Base-by-base conservation (phyloP, 139 green algal species). In the Mesotaenium endlicherianum region DNA sequence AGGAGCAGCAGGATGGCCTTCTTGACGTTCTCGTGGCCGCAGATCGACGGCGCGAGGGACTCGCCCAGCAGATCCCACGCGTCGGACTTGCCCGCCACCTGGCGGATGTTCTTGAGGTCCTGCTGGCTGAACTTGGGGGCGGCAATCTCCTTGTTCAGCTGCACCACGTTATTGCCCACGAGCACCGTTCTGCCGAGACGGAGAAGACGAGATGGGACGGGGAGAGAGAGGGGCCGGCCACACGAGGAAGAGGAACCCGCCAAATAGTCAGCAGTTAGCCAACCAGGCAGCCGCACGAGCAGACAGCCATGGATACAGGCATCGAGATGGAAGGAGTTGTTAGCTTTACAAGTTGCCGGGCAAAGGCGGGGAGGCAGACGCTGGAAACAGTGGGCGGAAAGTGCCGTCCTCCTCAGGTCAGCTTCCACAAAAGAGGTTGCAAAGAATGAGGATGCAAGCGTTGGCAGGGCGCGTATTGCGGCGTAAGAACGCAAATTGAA, bases 11-110 rank as follows among this genome's bases (percentile, higher is more conserved):
- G 47, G 41, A 97, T 80, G 8, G 87, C 94, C 89, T 97, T 93
- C 90, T 99, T 99, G 80, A 99, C 94, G 57, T 78, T 87, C 71
- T 92, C 69, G 87, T 99, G 95, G 30, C 96, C 96, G 74, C 92
- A 98, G 88, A 99, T 99, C 83, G 95, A 98, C 4, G 96, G 96
- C 2, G 96, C 96, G 41, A 99, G 89, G 42, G 89, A 95, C 67
- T 85, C 70, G 14, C 87, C 94, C 68, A 99, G 91, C 84, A 96
- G 85, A 6, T 95, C 88, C 83, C 45, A 85, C 2, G 94, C 75
- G 68, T 93, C 89, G 0, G 44, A 34, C 58, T 91, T 86, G 36
- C 80, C 60, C 1, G 85, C 78, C 44, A 92, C 67, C 11, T 57
- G 42, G 17, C 80, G 79, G 76, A 94, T 91, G 70, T 90, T 84